Evolutionary conservation across 306 rosid species (phyloP), one percentile per base, ranked within the genome.

Genomic region (Prunus armeniaca): DNA sequence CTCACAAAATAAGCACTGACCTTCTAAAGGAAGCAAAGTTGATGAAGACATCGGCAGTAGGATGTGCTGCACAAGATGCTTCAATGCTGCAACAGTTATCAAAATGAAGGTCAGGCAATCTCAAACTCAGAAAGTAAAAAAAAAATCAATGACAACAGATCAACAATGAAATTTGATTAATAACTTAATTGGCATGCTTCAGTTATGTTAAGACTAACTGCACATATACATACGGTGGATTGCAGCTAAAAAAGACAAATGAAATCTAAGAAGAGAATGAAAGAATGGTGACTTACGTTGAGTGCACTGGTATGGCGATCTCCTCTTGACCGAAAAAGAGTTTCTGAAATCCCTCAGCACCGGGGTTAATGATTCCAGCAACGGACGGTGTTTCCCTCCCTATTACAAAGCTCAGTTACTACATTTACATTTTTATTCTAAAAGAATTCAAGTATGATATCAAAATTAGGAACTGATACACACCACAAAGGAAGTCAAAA

Each of bases 331-430:
- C 99, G 34, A 96, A 96, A 82, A 96, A 92, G 45, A 92, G 97
- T 82, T 96, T 96, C 84, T 96, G 99, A 73, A 96, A 96, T 84
- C 99, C 99, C 83, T 96, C 99, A 9, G 97, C 78, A 73, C 99
- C 99, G 15, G 97, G 99, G 67, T 89, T 96, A 76, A 96, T 96
- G 71, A 96, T 96, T 79, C 98, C 99, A 67, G 99, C 99, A 79
- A 96, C 98, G 20, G 99, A 92, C 62, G 99, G 99, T 27, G 98
- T 92, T 79, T 96, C 99, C 83, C 98, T 88, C 67, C 98, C 99
- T 96, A 50, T 28, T 69, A 84, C 80, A 76, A 80, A 55, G 14
- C 56, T 45, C 49, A 10, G 74, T 30, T 5, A 30, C 32, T 58
- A 66, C 28, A 78, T 24, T n/a, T 65, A 60, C 46, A 73, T 7